These are phyloP conservation scores for Diaporthe ilicicola DNA, from an alignment of 2,329 filamentous ascomycete genomes.

Conservation along the genomic window DNA sequence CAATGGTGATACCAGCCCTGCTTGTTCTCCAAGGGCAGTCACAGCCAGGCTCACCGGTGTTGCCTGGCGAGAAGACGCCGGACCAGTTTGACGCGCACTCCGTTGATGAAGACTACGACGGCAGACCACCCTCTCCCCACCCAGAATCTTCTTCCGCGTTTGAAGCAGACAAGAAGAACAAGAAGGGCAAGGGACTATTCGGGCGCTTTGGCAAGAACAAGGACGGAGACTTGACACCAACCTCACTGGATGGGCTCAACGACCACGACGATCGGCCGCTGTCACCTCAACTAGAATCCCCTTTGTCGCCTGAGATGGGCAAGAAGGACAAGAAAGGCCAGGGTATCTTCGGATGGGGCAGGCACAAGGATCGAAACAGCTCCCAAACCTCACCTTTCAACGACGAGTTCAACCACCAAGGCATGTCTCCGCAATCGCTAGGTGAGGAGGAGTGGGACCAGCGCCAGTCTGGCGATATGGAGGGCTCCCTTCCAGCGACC, in stretches of 20 bases:
- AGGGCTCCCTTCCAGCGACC: not conserved
- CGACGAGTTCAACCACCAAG: not conserved
- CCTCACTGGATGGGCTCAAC: not conserved
- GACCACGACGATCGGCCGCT: not conserved
- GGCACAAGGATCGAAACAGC: not conserved
- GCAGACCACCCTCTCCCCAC: not conserved
- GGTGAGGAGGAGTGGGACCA: not conserved
- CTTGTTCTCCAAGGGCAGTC: not conserved
- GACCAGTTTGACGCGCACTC: not conserved
- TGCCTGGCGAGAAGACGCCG: not conserved
- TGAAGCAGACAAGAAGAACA: constrained; percentile 7
- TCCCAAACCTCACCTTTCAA: not conserved
- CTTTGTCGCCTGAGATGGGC: not conserved
- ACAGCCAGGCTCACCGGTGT: not conserved
- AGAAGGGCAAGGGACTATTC: constrained; percentile 1
- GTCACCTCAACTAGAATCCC: not conserved
- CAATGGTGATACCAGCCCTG: not conserved
- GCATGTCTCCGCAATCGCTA: not conserved
- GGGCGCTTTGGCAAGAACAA: not conserved
- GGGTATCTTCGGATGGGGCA: not conserved
- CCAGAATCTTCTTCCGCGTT: not conserved
- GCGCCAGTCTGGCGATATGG: not conserved
- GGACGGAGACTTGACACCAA: not conserved
- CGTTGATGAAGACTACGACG: not conserved
- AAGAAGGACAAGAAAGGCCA: constrained; percentile 8